These are phyloP conservation scores for Ochromonas danica DNA, from an alignment of 108 stramenopile species.

Conservation along the genomic window DNA sequence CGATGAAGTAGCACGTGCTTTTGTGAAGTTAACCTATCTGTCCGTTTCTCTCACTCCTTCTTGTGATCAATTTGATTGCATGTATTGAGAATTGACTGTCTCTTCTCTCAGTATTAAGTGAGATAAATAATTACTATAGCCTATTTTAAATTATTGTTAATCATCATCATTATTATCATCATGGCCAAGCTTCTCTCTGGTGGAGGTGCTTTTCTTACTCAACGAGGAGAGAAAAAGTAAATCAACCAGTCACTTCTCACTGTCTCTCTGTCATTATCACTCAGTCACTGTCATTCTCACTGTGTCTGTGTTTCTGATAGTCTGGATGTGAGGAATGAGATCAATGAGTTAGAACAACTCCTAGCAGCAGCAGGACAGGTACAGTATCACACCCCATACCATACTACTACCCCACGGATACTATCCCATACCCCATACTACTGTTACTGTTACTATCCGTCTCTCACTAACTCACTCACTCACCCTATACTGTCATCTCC, in stretches of 20 bases:
- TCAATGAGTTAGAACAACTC: conserved; percentile 3
- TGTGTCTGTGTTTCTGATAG: background rate
- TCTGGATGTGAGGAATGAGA: conserved; percentile 4
- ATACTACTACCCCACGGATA: too few species aligned
- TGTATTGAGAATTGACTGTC: too few species aligned
- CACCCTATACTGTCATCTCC: background rate
- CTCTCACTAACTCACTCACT: background rate
- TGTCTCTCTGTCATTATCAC: background rate
- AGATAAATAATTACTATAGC: too few species aligned
- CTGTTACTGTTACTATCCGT: background rate
- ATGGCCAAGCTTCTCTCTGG: too few species aligned
- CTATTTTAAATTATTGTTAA: too few species aligned
- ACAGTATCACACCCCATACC: too few species aligned
- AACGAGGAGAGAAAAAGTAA: conserved; percentile 28
- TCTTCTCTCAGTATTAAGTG: too few species aligned
- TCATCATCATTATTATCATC: too few species aligned
- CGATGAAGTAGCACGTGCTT: too few species aligned
- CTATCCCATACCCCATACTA: background rate
- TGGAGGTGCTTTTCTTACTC: conserved; percentile 26
- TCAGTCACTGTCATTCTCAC: background rate
- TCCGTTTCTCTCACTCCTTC: too few species aligned
- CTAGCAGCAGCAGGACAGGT: conserved; percentile 23
- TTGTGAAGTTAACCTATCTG: too few species aligned
- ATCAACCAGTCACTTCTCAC: background rate
- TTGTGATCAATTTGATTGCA: too few species aligned